Evolutionary conservation across 108 stramenopile species (phyloP).

Genomic region (Fragilariopsis cylindrus): DNA sequence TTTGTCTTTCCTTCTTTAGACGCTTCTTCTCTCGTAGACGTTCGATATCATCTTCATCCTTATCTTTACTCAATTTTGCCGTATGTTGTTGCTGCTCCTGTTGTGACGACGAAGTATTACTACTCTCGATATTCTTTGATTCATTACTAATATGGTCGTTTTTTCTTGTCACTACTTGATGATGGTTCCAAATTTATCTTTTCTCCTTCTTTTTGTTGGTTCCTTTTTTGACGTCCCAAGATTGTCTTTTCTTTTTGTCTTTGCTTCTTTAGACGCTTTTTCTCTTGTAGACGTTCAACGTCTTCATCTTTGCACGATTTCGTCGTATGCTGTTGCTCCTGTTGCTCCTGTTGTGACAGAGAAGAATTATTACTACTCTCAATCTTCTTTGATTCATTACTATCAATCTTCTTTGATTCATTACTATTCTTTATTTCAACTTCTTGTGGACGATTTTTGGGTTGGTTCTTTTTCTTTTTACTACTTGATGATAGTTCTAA

Average conservation of each 20-base stretch:
- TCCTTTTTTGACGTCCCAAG: slow-evolving; percentile 3
- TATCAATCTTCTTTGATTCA: no score
- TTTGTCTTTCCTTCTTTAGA: not conserved
- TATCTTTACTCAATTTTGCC: not conserved
- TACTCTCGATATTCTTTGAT: not conserved
- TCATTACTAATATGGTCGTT: not conserved
- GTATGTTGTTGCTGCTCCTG: not conserved
- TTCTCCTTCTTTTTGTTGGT: slow-evolving; percentile 36
- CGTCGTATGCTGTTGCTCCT: not conserved
- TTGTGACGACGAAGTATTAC: not conserved
- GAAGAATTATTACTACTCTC: not conserved
- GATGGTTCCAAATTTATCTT: slow-evolving; percentile 10
- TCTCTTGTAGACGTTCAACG: slow-evolving; percentile 6
- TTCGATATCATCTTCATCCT: not conserved
- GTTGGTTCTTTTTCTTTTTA: not conserved
- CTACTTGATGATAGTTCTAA: no score
- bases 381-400: not conserved
- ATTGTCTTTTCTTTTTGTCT: slow-evolving; percentile 9
- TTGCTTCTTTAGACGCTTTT: not conserved
- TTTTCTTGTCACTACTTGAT: no score
- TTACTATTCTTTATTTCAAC: not conserved
- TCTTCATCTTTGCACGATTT: not conserved
- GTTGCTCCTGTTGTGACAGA: not conserved
- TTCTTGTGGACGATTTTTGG: no score
- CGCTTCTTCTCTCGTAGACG: slow-evolving; percentile 2